phyloP scores from a whole-genome alignment of 1,139 yeast genomes.

The Pichia sp. region DNA sequence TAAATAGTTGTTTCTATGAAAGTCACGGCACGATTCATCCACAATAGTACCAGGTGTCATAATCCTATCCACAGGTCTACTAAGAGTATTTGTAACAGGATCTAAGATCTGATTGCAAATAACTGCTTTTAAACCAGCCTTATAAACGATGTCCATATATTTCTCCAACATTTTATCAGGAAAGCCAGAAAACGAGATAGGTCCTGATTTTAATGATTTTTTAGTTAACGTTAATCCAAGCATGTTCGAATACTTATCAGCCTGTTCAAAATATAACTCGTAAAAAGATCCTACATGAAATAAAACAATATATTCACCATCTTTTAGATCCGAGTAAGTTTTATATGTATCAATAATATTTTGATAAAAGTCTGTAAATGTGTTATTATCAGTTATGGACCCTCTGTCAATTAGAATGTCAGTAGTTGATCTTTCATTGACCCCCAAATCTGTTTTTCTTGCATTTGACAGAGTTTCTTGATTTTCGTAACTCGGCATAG shows the following conservation, averaged over 20 bases:
- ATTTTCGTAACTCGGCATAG: no score
- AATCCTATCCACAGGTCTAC: constrained; percentile 69
- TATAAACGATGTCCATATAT: constrained; percentile 67
- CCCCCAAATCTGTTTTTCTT: neutral
- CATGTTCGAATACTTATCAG: constrained; percentile 62
- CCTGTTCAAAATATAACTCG: constrained; percentile 86
- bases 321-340: constrained; percentile 32
- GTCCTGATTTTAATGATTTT: constrained; percentile 39
- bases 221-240: constrained; percentile 59
- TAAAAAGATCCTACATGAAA: constrained; percentile 91
- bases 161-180: constrained; percentile 68
- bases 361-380: constrained; percentile 28
- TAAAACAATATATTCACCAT: constrained; percentile 62
- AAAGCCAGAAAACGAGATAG: constrained; percentile 87
- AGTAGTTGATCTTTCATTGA: no score
- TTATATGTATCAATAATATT: constrained; percentile 40
- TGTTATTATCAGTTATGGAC: constrained; percentile 13
- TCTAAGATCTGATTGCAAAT: constrained; percentile 60
- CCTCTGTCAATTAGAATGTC: constrained; percentile 13
- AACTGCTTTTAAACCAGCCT: constrained; percentile 65
- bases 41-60: constrained; percentile 91
- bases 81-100: constrained; percentile 38
- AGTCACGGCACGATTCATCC: constrained; percentile 78
- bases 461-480: no score
- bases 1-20: constrained; percentile 63